A percentile compares a stretch with the other conserved stretches of the same genome.
These are phyloP conservation scores for Sicyos baderoa DNA, from an alignment of 306 rosid species.

Conservation along the genomic window DNA sequence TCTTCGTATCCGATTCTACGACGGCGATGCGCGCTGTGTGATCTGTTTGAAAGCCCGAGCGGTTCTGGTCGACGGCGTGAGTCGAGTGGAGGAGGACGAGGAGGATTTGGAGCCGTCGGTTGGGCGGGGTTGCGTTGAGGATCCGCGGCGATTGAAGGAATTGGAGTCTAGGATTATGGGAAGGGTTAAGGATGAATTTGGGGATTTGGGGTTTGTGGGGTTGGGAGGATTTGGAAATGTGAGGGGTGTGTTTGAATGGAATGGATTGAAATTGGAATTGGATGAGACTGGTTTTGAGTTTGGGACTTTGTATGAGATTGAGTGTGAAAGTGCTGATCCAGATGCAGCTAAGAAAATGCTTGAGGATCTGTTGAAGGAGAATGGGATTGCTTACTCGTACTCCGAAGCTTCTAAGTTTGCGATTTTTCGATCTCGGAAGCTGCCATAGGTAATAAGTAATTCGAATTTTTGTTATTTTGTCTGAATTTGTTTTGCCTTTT, in stretches of 20 bases:
- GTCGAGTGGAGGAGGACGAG: slow-evolving; percentile 92
- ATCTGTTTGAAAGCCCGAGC: slow-evolving; percentile 67
- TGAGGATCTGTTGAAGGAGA: slow-evolving; percentile 64
- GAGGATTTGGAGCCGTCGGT: slow-evolving; percentile 49
- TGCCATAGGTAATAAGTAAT: slow-evolving; percentile 20
- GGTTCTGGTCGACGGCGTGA: slow-evolving; percentile 60
- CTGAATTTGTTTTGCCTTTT: neutral
- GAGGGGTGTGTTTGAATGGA: slow-evolving; percentile 79
- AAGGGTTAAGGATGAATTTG: slow-evolving; percentile 70
- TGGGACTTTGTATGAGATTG: slow-evolving; percentile 73
- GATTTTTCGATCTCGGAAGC: slow-evolving; percentile 43
- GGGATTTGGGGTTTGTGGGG: slow-evolving; percentile 50
- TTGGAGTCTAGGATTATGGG: slow-evolving; percentile 62
- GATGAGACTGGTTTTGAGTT: slow-evolving; percentile 68
- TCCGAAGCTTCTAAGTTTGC: slow-evolving; percentile 60
- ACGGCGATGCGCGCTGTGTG: slow-evolving; percentile 46
- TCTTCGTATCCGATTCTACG: slow-evolving; percentile 69
- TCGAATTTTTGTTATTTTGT: neutral
- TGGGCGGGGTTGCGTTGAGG: slow-evolving; percentile 53
- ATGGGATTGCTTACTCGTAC: slow-evolving; percentile 49
- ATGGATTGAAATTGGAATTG: slow-evolving; percentile 79
- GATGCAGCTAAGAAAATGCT: slow-evolving; percentile 53
- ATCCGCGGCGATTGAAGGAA: slow-evolving; percentile 41
- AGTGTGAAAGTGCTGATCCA: slow-evolving; percentile 75
- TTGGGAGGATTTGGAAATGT: slow-evolving; percentile 73